Percentiles rank a stretch among this genome's conserved stretches.
phyloP scores from a whole-genome alignment of 495 filamentous ascomycete genomes.

The Aspergillus sparsus region DNA sequence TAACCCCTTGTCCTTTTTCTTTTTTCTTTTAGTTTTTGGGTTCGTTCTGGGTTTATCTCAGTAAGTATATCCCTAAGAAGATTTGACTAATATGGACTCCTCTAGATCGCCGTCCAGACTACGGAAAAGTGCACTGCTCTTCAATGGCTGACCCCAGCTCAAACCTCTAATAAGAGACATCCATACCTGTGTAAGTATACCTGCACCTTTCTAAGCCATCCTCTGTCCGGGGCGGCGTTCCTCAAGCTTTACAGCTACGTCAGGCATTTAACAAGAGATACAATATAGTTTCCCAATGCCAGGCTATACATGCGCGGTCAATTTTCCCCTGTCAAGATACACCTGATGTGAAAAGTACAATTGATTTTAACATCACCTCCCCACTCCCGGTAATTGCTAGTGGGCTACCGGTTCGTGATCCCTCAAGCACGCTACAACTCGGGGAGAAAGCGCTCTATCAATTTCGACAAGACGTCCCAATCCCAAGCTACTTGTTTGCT shows the following conservation, averaged over 20 bases:
- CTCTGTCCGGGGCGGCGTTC: background rate
- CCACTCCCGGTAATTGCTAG: constrained; percentile 86
- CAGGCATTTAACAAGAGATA: background rate
- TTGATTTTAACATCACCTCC: constrained; percentile 83
- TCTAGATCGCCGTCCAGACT: constrained; percentile 61
- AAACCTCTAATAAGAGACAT: constrained; percentile 89
- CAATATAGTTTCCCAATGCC: constrained; percentile 79
- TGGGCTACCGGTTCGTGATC: constrained; percentile 66
- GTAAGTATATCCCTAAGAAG: background rate
- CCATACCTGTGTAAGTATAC: constrained; percentile 81
- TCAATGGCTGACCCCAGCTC: constrained; percentile 87
- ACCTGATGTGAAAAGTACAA: constrained; percentile 88
- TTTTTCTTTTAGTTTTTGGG: constrained; percentile 16
- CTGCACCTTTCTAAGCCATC: constrained; percentile 2
- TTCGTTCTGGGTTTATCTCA: background rate
- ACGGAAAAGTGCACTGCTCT: constrained; percentile 87
- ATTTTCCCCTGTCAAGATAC: constrained; percentile 97
- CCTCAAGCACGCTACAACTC: constrained; percentile 38
- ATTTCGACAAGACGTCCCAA: constrained; percentile 86
- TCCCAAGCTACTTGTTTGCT: constrained; percentile 92
- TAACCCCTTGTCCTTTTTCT: too few species aligned
- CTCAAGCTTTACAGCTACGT: background rate
- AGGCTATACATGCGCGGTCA: constrained; percentile 91
- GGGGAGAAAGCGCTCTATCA: constrained; percentile 62
- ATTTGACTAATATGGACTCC: background rate